A percentile compares a stretch with the other conserved stretches of the same genome.
phyloP scores from a whole-genome alignment of 805 yeast genomes.

The Yarrowia sp. region DNA sequence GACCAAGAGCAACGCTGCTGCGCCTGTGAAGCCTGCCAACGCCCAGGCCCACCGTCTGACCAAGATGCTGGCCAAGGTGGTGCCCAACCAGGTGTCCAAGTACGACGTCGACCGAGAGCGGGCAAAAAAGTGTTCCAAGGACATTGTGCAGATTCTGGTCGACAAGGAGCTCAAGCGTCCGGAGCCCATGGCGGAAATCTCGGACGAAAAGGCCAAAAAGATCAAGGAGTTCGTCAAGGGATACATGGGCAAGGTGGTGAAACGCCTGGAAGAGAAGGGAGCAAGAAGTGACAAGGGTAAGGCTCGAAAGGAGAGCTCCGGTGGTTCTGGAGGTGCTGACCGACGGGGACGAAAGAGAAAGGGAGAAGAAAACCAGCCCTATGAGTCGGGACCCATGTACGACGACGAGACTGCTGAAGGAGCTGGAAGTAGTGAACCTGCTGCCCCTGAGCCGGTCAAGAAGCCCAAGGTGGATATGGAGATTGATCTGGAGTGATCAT shows the following conservation, averaged over 20 bases:
- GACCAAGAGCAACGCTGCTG: background rate
- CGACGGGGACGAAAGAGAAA: background rate
- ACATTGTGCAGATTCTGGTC: constrained; percentile 70
- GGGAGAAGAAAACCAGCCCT: background rate
- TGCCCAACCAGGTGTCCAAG: constrained; percentile 79
- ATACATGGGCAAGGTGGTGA: constrained; percentile 45
- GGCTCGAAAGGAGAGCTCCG: background rate
- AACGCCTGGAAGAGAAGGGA: constrained; percentile 23
- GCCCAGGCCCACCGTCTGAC: constrained; percentile 43
- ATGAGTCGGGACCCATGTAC: background rate
- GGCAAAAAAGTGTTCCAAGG: constrained; percentile 78
- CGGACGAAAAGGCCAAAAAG: constrained; percentile 70
- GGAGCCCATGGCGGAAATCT: constrained; percentile 61
- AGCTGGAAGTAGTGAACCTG: too few relatives aligned
- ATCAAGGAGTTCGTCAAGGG: constrained; percentile 65
- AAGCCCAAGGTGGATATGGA: constrained; percentile 36
- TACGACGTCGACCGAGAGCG: constrained; percentile 70
- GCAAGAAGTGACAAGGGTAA: background rate
- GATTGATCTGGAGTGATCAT: constrained; percentile 30
- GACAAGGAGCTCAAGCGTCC: constrained; percentile 65
- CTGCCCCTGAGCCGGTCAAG: constrained; percentile 5
- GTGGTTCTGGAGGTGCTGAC: background rate
- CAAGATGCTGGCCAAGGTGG: constrained; percentile 69
- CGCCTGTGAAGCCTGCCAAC: constrained; percentile 34
- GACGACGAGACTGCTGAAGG: background rate